Evolutionary conservation across 169 alveolate species (phyloP).

Genomic region (Nephromyces sp.): DNA sequence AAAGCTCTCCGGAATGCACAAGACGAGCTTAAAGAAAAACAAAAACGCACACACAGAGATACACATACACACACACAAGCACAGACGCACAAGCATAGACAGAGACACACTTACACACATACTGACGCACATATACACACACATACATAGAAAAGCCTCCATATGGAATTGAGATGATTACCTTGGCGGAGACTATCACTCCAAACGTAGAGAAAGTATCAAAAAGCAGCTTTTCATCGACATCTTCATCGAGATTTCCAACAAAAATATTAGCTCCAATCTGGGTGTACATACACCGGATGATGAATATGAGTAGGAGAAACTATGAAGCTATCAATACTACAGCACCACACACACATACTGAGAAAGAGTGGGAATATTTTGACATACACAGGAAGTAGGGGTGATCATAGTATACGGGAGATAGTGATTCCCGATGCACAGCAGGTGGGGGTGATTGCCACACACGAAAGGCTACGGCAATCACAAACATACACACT

Average conservation of each 20-base stretch:
- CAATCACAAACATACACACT: too few relatives aligned
- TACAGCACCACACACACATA: neutral
- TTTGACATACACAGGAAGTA: too few relatives aligned
- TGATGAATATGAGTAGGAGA: neutral
- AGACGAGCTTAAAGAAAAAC: neutral
- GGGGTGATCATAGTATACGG: too few relatives aligned
- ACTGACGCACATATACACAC: neutral
- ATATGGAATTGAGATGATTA: too few relatives aligned
- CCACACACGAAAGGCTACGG: too few relatives aligned
- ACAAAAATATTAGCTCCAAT: constrained; percentile 96
- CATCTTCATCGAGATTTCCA: constrained; percentile 94
- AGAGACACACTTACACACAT: too few relatives aligned
- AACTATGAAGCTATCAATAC: neutral
- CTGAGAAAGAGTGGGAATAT: too few relatives aligned
- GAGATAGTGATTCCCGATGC: too few relatives aligned
- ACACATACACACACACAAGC: neutral
- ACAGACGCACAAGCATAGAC: constrained; percentile 1
- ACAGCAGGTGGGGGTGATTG: too few relatives aligned
- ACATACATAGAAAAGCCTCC: neutral
- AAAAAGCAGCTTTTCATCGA: constrained; percentile 88
- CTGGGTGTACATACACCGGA: constrained; percentile 1
- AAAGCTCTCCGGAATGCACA: neutral
- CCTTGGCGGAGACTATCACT: constrained; percentile 60
- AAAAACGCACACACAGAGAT: neutral
- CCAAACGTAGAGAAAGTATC: constrained; percentile 96